Percentiles rank a stretch among this genome's conserved stretches.
These are phyloP conservation scores for Entomortierella lignicola DNA, from an alignment of 192 early-diverging fungal species.

Conservation along the genomic window DNA sequence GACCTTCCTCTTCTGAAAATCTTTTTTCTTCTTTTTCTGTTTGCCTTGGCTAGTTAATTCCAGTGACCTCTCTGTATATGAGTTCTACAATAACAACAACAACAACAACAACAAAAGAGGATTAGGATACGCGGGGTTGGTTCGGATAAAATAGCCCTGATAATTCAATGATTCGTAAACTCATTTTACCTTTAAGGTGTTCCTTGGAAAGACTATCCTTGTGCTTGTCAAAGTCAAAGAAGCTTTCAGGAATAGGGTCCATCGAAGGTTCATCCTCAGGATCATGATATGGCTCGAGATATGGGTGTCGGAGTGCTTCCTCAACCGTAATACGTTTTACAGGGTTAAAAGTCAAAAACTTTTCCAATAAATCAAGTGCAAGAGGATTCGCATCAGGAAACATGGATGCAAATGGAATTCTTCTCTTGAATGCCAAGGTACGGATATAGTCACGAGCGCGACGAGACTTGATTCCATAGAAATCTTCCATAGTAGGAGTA, in stretches of 20 bases:
- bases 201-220: slow-evolving; percentile 85
- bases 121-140: too few species aligned
- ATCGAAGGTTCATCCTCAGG: slow-evolving; percentile 83
- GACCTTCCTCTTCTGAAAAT: too few species aligned
- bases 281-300: slow-evolving; percentile 80
- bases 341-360: slow-evolving; percentile 90
- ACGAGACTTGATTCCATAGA: slow-evolving; percentile 80
- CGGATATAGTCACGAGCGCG: slow-evolving; percentile 93
- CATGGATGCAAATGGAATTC: slow-evolving; percentile 81
- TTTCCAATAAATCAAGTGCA: slow-evolving; percentile 90
- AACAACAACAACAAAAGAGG: neutral
- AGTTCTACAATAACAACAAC: slow-evolving; percentile 19
- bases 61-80: slow-evolving; percentile 51
- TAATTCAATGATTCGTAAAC: neutral
- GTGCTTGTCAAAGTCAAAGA: slow-evolving; percentile 90
- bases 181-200: slow-evolving; percentile 74
- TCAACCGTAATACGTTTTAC: slow-evolving; percentile 89
- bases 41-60: too few species aligned
- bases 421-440: slow-evolving; percentile 86
- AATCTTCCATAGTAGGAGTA: slow-evolving; percentile 94
- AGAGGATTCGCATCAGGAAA: slow-evolving; percentile 91
- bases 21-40: too few species aligned
- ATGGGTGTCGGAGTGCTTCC: slow-evolving; percentile 92
- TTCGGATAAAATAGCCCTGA: slow-evolving; percentile 6
- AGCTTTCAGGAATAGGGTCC: slow-evolving; percentile 77